Conservation (phyloP, 805 yeast species). For the Grigorovia humatica region DNA sequence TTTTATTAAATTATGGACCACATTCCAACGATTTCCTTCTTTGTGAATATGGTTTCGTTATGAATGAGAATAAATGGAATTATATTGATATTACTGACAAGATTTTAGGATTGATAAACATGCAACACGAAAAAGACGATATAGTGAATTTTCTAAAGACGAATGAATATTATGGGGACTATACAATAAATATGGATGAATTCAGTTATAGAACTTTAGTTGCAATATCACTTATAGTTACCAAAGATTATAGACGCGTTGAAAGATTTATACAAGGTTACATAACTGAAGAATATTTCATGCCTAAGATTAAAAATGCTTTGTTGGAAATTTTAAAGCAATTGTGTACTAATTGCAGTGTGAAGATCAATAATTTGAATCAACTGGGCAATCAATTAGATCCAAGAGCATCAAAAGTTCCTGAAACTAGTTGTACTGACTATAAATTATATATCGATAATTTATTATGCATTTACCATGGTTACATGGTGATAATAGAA, state of each 20-base stretch:
- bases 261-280: slow-evolving; percentile 21
- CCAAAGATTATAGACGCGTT: slow-evolving; percentile 17
- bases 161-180: slow-evolving; percentile 59
- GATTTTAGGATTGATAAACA: slow-evolving; percentile 29
- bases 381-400: not conserved
- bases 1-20: slow-evolving; percentile 74
- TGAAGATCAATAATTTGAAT: not conserved
- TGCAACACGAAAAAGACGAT: not conserved
- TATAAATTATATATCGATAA: slow-evolving; percentile 7
- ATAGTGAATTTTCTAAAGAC: slow-evolving; percentile 29
- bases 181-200: slow-evolving; percentile 44
- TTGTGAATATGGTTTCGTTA: slow-evolving; percentile 78
- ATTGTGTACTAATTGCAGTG: not conserved
- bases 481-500: slow-evolving; percentile 12
- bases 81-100: slow-evolving; percentile 49
- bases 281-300: slow-evolving; percentile 22
- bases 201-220: slow-evolving; percentile 67
- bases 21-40: slow-evolving; percentile 76
- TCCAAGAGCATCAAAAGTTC: not conserved
- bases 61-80: slow-evolving; percentile 54
- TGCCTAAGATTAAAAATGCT: slow-evolving; percentile 6
- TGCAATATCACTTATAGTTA: slow-evolving; percentile 48
- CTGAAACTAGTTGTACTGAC: not conserved
- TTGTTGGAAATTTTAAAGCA: slow-evolving; percentile 1
- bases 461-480: slow-evolving; percentile 11